Percentiles rank a stretch among this genome's conserved stretches.
These are phyloP conservation scores for Pseudocercospora pini-densiflorae DNA, from an alignment of 2,329 filamentous ascomycete species.

Conservation along the genomic window DNA sequence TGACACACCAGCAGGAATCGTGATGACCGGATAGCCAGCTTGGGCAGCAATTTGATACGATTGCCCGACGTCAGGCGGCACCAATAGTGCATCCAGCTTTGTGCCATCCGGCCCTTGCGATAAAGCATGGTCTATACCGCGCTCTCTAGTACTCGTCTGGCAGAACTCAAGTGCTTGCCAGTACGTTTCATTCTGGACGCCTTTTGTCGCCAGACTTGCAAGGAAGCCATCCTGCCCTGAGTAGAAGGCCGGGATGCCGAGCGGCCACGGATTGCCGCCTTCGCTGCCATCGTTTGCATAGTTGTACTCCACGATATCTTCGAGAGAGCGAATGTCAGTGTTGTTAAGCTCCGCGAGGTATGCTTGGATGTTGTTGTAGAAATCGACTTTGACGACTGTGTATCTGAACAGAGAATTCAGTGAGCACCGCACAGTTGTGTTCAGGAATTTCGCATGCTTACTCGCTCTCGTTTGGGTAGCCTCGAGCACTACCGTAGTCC, in stretches of 20 bases:
- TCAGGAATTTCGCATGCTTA: not conserved
- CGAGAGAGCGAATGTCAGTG: conserved; percentile 62
- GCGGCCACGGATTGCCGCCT: conserved; percentile 62
- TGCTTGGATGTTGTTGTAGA: conserved; percentile 67
- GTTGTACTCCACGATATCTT: conserved; percentile 67
- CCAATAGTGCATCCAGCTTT: conserved; percentile 65
- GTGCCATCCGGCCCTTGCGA: conserved; percentile 46
- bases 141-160: conserved; percentile 61
- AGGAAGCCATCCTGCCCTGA: conserved; percentile 75
- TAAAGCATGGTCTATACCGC: conserved; percentile 73
- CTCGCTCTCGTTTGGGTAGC: conserved; percentile 1
- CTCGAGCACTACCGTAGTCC: conserved; percentile 41
- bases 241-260: conserved; percentile 65
- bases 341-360: conserved; percentile 69
- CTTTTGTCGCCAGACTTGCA: conserved; percentile 64
- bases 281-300: conserved; percentile 67
- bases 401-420: conserved; percentile 61
- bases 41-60: conserved; percentile 73
- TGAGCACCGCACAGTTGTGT: not conserved
- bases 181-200: conserved; percentile 68
- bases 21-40: conserved; percentile 75
- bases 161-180: conserved; percentile 67
- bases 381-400: conserved; percentile 72
- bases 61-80: conserved; percentile 70
- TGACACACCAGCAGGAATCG: conserved; percentile 66